Base-by-base conservation (phyloP, 345 rosid genomes). In the Corymbia maculata region DNA sequence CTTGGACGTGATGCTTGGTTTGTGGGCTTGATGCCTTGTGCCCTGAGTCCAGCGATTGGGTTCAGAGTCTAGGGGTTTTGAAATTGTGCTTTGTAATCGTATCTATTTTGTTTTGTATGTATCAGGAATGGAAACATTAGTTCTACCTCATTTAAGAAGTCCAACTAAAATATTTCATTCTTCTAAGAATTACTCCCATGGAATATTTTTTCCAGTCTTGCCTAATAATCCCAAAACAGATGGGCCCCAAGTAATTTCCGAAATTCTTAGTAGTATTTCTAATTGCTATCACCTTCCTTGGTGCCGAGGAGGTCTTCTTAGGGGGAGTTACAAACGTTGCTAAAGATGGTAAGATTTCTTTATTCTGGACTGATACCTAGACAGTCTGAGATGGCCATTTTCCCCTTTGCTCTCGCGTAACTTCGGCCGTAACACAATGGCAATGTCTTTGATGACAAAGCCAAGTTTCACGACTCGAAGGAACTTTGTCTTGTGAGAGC, bases 21-120 rank as follows among this genome's bases (percentile, higher is more conserved):
- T 21, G 59, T 53, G 59, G 1, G 59, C 26, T 53, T 10, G 2
- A 53, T 53, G 59, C 26, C 59, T 53, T 21, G 59, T 55, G 59
- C 0, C 59, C 21, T 55, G 59, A 55, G 59, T 55, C 59, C 2
- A 21, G 1, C 11, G 4, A 55, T 0, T 55, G 11, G 5, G 2
- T 55, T 55, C 0, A 2, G 59, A 55, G 59, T 8, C 59, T 21
- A 55, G 21, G 26, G 1, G 26, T 0, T 55, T 0, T 55, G 11
- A 53, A 5, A 53, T 53, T 26, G 0, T 21, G 59, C 59, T 21
- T 11, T 2, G 0, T 55, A 55, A 55, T 55, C 0, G 21, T 0
- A 55, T 55, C 0, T 0, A 55, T 55, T 55, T 55, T 19, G 59
- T 7, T 21, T 3, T 21, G 7, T 21, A 19, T 19, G 11, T 55